A percentile compares a stretch with the other conserved stretches of the same genome.
Conservation (phyloP, 1,139 yeast species). For the Blastobotrys indianensis region DNA sequence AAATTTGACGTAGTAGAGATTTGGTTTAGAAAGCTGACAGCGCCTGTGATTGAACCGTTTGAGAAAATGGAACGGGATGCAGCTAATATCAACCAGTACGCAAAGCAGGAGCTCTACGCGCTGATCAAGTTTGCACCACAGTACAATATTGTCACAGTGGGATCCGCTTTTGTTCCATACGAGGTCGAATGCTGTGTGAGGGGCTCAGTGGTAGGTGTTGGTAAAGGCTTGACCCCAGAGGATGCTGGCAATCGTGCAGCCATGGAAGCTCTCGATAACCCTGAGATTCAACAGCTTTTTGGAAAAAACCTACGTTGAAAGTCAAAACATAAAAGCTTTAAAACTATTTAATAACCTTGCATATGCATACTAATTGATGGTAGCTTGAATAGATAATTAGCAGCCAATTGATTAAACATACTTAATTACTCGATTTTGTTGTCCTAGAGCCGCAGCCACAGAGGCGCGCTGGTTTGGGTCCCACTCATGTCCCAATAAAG, state of each 20-base stretch:
- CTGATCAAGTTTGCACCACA: conserved; percentile 9
- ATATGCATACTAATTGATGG: too few relatives aligned
- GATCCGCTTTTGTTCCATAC: neutral
- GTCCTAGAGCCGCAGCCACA: too few relatives aligned
- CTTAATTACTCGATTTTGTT: too few relatives aligned
- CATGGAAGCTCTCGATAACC: conserved; percentile 7
- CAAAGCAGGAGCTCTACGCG: conserved; percentile 8
- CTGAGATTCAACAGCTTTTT: conserved; percentile 5
- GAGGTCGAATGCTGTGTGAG: conserved; percentile 10
- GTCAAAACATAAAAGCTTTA: too few relatives aligned
- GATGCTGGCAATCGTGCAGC: conserved; percentile 11
- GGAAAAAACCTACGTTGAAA: too few relatives aligned
- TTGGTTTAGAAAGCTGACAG: conserved; percentile 5
- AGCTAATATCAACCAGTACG: conserved; percentile 5
- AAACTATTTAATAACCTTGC: too few relatives aligned
- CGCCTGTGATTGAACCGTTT: conserved; percentile 4
- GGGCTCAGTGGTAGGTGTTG: conserved; percentile 10
- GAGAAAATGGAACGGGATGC: neutral
- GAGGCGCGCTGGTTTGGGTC: too few relatives aligned
- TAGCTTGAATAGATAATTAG: too few relatives aligned
- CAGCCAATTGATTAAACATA: too few relatives aligned
- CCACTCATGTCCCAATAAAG: too few relatives aligned
- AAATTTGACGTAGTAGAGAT: neutral
- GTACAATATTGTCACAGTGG: conserved; percentile 9
- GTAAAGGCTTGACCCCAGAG: neutral